Evolutionary conservation across 2,329 filamentous ascomycete species (phyloP).

Genomic region (Claviceps sp.): DNA sequence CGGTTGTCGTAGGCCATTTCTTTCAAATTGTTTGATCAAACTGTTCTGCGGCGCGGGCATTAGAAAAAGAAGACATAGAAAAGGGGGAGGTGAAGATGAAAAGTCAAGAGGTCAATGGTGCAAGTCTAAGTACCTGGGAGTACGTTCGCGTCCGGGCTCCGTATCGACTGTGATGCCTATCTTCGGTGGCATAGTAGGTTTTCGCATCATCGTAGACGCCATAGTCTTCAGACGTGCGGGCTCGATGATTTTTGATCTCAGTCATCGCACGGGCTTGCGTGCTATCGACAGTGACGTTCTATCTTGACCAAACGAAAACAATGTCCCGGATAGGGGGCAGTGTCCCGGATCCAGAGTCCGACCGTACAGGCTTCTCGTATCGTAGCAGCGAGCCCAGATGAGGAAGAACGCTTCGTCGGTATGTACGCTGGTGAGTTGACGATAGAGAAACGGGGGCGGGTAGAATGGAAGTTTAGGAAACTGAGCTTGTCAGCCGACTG

Average conservation of each 20-base stretch:
- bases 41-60: conserved; percentile 29
- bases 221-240: conserved; percentile 31
- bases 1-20: conserved; percentile 37
- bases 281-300: neutral
- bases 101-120: neutral
- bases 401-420: no score
- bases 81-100: neutral
- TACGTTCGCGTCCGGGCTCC: conserved; percentile 41
- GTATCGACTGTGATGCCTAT: conserved; percentile 35
- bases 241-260: conserved; percentile 14
- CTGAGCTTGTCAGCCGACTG: neutral
- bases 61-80: neutral
- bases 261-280: conserved; percentile 13
- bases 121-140: conserved; percentile 30
- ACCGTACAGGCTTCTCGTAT: neutral
- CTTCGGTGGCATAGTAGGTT: conserved; percentile 45
- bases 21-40: conserved; percentile 38
- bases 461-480: neutral
- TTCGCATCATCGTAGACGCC: conserved; percentile 42
- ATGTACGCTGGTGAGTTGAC: neutral
- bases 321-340: neutral
- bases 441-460: neutral
- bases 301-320: neutral
- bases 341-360: neutral
- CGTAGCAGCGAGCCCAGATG: neutral